Evolutionary conservation across 108 stramenopile species (phyloP).

Genomic region (Conticribra guillardii): DNA sequence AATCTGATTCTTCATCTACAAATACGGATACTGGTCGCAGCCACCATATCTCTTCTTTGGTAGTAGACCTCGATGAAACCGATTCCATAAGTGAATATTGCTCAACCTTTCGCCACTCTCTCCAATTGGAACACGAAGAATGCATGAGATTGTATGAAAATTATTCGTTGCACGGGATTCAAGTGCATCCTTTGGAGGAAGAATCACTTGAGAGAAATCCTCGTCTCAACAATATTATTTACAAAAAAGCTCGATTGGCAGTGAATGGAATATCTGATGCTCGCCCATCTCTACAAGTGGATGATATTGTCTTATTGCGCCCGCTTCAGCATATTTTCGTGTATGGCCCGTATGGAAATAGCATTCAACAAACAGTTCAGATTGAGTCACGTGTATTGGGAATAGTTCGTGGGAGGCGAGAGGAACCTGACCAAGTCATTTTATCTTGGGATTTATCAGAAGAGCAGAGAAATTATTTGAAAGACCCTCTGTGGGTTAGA

Average conservation of each 20-base stretch:
- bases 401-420: too few species aligned
- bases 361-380: constrained; percentile 12
- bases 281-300: constrained; percentile 54
- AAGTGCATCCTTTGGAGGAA: constrained; percentile 2
- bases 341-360: background rate
- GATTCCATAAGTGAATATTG: constrained; percentile 29
- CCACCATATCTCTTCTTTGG: too few species aligned
- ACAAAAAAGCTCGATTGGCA: constrained; percentile 19
- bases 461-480: constrained; percentile 11
- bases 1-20: background rate
- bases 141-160: constrained; percentile 39
- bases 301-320: constrained; percentile 69
- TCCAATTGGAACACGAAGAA: constrained; percentile 42
- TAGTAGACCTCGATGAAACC: constrained; percentile 47
- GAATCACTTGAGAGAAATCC: background rate
- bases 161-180: constrained; percentile 29
- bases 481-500: constrained; percentile 6
- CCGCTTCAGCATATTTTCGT: constrained; percentile 16
- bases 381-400: too few species aligned
- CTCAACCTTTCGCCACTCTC: constrained; percentile 26
- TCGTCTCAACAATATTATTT: background rate
- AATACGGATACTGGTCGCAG: background rate
- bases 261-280: constrained; percentile 65
- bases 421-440: constrained; percentile 28
- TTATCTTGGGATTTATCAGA: constrained; percentile 35